phyloP scores from a whole-genome alignment of 768 basidiomycete species.

The Amanita polypyramis region DNA sequence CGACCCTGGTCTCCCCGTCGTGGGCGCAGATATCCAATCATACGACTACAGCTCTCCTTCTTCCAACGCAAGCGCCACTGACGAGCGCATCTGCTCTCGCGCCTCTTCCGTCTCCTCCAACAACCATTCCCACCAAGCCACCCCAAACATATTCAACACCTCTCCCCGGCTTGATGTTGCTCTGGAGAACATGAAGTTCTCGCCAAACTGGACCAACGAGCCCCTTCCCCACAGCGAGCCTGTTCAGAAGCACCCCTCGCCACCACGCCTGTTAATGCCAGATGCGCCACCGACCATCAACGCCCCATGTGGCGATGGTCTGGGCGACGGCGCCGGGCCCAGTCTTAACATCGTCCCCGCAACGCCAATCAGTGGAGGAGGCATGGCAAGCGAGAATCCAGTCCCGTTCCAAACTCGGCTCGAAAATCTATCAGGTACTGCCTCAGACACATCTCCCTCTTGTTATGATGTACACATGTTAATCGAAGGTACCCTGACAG shows the following conservation, averaged over 20 bases:
- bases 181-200: conserved; percentile 55
- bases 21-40: conserved; percentile 17
- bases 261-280: conserved; percentile 47
- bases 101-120: conserved; percentile 65
- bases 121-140: conserved; percentile 17
- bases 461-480: conserved; percentile 2
- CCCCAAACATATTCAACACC: conserved; percentile 22
- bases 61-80: conserved; percentile 37
- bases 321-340: conserved; percentile 27
- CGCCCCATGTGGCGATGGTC: conserved; percentile 47
- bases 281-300: conserved; percentile 44
- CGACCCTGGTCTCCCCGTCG: conserved; percentile 10
- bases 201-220: conserved; percentile 45
- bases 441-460: conserved; percentile 28
- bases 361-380: conserved; percentile 65
- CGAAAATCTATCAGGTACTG: conserved; percentile 24
- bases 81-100: conserved; percentile 40
- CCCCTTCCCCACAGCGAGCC: conserved; percentile 29
- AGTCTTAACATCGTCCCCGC: conserved; percentile 75
- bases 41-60: conserved; percentile 61
- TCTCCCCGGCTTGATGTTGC: conserved; percentile 52
- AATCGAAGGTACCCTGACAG: background rate
- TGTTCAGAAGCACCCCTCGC: conserved; percentile 28
- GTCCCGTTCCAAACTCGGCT: conserved; percentile 43
- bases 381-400: conserved; percentile 27